These are phyloP conservation scores for Acacia crassicarpa DNA, from an alignment of 306 rosid genomes.

Conservation along the genomic window DNA sequence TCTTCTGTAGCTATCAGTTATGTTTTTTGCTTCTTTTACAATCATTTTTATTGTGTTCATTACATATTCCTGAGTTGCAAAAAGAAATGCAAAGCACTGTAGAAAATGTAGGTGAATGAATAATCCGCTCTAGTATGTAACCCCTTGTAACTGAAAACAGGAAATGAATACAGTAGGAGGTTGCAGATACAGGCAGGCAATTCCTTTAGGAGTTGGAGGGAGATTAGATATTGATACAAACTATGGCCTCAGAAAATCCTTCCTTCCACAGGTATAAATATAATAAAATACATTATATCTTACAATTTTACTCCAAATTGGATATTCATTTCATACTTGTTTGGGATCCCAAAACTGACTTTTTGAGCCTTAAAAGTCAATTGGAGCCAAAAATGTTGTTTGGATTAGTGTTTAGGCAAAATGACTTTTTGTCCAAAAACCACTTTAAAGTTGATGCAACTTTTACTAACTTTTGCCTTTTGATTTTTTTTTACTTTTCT, in stretches of 20 bases:
- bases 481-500: too few species aligned
- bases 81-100: background rate
- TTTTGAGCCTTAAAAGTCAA: too few species aligned
- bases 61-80: background rate
- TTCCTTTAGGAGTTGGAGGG: slow-evolving; percentile 83
- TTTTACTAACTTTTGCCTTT: too few species aligned
- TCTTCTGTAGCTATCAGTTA: background rate
- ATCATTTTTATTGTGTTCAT: background rate
- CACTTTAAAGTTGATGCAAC: too few species aligned
- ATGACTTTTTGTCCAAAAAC: too few species aligned
- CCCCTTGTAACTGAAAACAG: slow-evolving; percentile 37
- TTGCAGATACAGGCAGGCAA: slow-evolving; percentile 75
- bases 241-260: slow-evolving; percentile 70
- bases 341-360: too few species aligned
- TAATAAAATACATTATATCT: too few species aligned
- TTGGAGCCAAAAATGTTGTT: too few species aligned
- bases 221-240: slow-evolving; percentile 80
- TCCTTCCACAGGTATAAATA: slow-evolving; percentile 78
- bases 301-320: background rate
- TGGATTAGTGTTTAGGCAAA: too few species aligned
- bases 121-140: background rate
- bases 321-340: background rate
- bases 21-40: background rate
- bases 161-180: slow-evolving; percentile 66
- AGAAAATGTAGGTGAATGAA: background rate